Percentiles rank a stretch among this genome's conserved stretches.
Conservation (phyloP, 148 eudicot genomes). For the Suaeda aralocaspica region DNA sequence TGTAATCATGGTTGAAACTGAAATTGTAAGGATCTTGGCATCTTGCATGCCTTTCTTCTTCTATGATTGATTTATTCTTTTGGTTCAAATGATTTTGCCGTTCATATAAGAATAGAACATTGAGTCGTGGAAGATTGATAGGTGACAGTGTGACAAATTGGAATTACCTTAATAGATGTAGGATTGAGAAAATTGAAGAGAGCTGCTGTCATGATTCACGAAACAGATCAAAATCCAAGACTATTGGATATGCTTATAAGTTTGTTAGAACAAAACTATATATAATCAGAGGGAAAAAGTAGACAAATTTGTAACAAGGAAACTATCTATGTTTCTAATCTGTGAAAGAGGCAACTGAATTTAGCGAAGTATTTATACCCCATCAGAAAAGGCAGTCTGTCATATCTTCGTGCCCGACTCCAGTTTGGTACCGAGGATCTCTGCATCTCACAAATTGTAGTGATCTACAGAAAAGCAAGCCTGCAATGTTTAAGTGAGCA, state of each 20-base stretch:
- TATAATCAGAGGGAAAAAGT: neutral
- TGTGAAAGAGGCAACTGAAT: slow-evolving; percentile 13
- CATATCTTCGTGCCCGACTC: slow-evolving; percentile 2
- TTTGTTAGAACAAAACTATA: slow-evolving; percentile 11
- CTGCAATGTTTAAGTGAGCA: neutral
- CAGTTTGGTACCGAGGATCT: neutral
- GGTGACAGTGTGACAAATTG: no score
- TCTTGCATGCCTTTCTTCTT: slow-evolving; percentile 10
- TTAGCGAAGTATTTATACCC: neutral
- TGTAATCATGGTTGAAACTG: slow-evolving; percentile 9
- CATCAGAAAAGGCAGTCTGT: neutral
- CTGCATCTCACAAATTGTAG: neutral
- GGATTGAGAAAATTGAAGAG: no score
- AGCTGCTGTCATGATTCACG: no score
- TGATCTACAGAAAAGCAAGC: neutral
- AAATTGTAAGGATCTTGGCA: slow-evolving; percentile 8
- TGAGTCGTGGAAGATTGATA: neutral
- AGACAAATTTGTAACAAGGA: no score
- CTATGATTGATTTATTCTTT: slow-evolving; percentile 22
- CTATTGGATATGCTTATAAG: neutral
- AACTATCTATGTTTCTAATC: slow-evolving; percentile 2
- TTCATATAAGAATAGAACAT: no score
- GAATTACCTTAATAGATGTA: no score
- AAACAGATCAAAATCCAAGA: no score
- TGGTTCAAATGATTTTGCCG: neutral